phyloP scores from a whole-genome alignment of 768 basidiomycete genomes.

The Mycena maculata region DNA sequence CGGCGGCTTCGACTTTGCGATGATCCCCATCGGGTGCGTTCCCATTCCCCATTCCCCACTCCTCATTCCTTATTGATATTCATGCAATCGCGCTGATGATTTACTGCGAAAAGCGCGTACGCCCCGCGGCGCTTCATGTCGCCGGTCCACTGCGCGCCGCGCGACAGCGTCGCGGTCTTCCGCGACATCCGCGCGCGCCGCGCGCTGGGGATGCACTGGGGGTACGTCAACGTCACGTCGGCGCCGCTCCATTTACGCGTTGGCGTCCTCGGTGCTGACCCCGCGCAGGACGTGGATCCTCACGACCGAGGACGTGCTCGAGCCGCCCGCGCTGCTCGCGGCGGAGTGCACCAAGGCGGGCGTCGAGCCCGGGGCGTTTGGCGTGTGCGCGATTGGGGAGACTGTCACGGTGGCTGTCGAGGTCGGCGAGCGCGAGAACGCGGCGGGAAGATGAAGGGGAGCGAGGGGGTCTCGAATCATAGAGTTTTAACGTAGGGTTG shows the following conservation, averaged over 20 bases:
- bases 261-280: not conserved
- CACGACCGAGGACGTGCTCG: slow-evolving; percentile 65
- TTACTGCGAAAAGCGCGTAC: too few species aligned
- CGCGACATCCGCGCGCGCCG: slow-evolving; percentile 68
- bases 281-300: slow-evolving; percentile 61
- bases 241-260: not conserved
- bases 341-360: slow-evolving; percentile 64
- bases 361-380: slow-evolving; percentile 66
- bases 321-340: slow-evolving; percentile 67
- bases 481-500: too few species aligned
- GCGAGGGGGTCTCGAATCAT: too few species aligned
- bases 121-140: slow-evolving; percentile 65
- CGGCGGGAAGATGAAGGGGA: too few species aligned
- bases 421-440: too few species aligned
- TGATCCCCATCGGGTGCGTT: slow-evolving; percentile 76
- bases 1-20: slow-evolving; percentile 73
- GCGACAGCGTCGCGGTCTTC: slow-evolving; percentile 77
- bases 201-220: slow-evolving; percentile 80
- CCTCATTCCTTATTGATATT: not conserved
- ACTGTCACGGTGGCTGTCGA: slow-evolving; percentile 50
- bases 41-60: slow-evolving; percentile 2
- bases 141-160: slow-evolving; percentile 72
- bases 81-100: slow-evolving; percentile 44
- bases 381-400: slow-evolving; percentile 70
- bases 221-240: slow-evolving; percentile 48